These are phyloP conservation scores for Huntiella savannae DNA, from an alignment of 2,329 filamentous ascomycete genomes.

Conservation along the genomic window DNA sequence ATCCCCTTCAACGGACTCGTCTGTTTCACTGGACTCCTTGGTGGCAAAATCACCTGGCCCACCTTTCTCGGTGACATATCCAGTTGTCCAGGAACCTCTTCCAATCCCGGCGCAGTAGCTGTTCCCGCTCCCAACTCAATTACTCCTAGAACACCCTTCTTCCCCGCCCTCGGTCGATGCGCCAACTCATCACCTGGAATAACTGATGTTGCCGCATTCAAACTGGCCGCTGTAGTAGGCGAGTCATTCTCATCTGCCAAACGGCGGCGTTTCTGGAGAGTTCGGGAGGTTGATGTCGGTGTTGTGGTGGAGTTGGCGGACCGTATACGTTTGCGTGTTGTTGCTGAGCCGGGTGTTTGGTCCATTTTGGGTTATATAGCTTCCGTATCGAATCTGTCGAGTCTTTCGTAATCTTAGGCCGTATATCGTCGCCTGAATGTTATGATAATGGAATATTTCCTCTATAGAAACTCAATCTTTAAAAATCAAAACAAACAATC, in stretches of 20 bases:
- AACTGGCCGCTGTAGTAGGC: neutral
- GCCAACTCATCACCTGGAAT: neutral
- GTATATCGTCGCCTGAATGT: no score
- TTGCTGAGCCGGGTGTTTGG: slow-evolving; percentile 2
- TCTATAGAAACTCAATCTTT: neutral
- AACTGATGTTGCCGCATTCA: neutral
- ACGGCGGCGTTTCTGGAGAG: slow-evolving; percentile 5
- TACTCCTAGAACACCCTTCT: neutral
- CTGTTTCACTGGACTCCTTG: slow-evolving; percentile 4
- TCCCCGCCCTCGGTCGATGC: neutral
- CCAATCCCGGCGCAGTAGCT: no score
- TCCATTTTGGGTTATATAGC: slow-evolving; percentile 1
- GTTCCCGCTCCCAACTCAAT: neutral
- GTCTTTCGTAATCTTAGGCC: no score
- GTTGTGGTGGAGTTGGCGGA: slow-evolving; percentile 8
- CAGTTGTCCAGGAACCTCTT: neutral
- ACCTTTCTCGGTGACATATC: slow-evolving; percentile 7
- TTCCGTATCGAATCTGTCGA: no score
- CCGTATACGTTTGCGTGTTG: slow-evolving; percentile 7
- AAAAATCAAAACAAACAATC: neutral
- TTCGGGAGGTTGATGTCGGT: slow-evolving; percentile 5
- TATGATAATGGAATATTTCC: neutral
- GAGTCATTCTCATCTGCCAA: slow-evolving; percentile 7
- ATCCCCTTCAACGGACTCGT: slow-evolving; percentile 31
- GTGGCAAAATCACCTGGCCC: neutral